Evolutionary conservation across 495 filamentous ascomycete genomes (phyloP), one percentile per base, ranked within the genome.

Genomic region (Penicillium herquei): DNA sequence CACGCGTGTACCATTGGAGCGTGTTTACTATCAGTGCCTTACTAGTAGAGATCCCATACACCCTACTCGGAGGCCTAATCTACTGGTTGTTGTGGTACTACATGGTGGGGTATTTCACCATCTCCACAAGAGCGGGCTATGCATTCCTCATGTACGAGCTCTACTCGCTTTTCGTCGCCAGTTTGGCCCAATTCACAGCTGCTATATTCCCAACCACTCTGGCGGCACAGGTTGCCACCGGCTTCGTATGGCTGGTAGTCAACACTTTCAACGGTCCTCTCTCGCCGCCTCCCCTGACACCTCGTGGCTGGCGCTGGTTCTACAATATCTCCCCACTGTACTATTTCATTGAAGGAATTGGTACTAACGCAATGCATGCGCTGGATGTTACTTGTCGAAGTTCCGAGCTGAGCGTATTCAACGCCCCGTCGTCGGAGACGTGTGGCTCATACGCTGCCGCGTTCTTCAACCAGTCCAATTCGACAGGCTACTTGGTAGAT

Each of bases 341-440:
- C 37, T 64, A 64, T 51, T 48, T 49, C 12, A 48, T 8, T 66
- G 73, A 81, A 50, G 86, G 86, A 16, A 82, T 86, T 54, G 77
- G 84, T 1, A 76, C 80, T 2, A 88, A 86, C 4, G 85, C 83
- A 37, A 72, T 90, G 7, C 83, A 87, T 62, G 73, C 72, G 7
- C 60, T 81, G 26, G 63, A 72, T 0, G 83, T 89, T 0, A 56
- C 65, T 7, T 89, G 87, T 63, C 51, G 56, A 10, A 26, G 57
- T 1, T 33, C 51, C 5, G 87, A 90, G 64, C 68, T 84, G 31
- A 84, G 81, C 55, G 54, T 46, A 0, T 89, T 90, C 68, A 63
- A 64, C 0, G 73, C 86, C 10, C 85, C 84, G 0, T 35, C 26
- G 12, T 81, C 79, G 3, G 69, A 78, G 52, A 81, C 68, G 2